Base-by-base conservation (phyloP, 306 rosid species). In the Ammopiptanthus mongolicus region DNA sequence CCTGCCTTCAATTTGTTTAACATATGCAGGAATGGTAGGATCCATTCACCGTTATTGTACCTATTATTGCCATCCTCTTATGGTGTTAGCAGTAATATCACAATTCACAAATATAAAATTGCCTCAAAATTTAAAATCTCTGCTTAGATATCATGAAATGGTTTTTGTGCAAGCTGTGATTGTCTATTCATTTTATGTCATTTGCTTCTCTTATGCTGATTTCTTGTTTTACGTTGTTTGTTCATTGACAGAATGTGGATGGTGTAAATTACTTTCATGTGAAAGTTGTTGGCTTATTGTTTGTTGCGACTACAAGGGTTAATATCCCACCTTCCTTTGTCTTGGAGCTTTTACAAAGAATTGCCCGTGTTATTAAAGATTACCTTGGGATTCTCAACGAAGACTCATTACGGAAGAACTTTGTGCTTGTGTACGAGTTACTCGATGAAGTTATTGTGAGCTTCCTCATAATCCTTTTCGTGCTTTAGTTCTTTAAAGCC, bases 391-490 rank as follows among this genome's bases (percentile, higher is more conserved):
- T 92, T 83, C 90, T 92, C 75, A 89, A 83, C 78, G 96, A 92
- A 87, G 97, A 92, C 64, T 89, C 96, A 4, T 48, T 92, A 65
- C 78, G 96, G 52, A 92, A 86, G 71, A 91, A 92, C 78, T 89
- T 92, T 81, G 93, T 92, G 73, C 96, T 89, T 61, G 96, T 92
- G 74, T 92, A 92, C 6, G 97, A 92, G 85, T 79, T 92, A 84
- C 97, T 92, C 4, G 97, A 92, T 72, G 97, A 92, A 92, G 91
- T 85, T 86, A 92, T 92, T 23, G 97, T 92, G 73, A 89, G 96
- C 70, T 51, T 77, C 60, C 70, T 74, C 60, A 11, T 67, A 5
- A 69, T 42, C 42, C 41, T 39, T 70, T 73, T 65, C 69, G 76
- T 56, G 52, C 71, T 36, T 58, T 67, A 52, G 71, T 76, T 71